Percentiles rank a stretch among this genome's conserved stretches.
Evolutionary conservation across 768 basidiomycete species (phyloP).

Genomic region (Russula griseocarnosa): DNA sequence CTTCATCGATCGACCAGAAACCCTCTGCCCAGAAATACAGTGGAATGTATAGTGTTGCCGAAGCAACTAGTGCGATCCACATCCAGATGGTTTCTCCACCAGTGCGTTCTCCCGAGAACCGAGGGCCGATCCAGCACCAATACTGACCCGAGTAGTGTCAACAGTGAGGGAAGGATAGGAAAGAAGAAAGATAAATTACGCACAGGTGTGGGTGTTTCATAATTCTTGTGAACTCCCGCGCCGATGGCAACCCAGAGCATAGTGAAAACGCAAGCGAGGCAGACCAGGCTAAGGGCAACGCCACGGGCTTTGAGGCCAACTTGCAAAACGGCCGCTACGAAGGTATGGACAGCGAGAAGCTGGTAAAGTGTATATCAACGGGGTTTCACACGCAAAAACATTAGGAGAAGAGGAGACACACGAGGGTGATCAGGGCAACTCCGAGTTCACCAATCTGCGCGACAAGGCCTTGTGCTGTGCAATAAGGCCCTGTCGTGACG

Average conservation of each 20-base stretch:
- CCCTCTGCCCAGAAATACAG: conserved; percentile 33
- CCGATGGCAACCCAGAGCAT: conserved; percentile 40
- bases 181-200: conserved; percentile 25
- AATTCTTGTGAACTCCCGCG: conserved; percentile 29
- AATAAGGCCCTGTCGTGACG: conserved; percentile 37
- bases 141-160: conserved; percentile 28
- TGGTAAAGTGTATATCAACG: conserved; percentile 31
- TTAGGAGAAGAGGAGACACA: conserved; percentile 28
- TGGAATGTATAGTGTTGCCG: conserved; percentile 30
- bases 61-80: conserved; percentile 31
- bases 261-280: conserved; percentile 16
- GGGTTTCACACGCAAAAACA: neutral
- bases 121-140: conserved; percentile 45
- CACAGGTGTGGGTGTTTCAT: conserved; percentile 23
- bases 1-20: conserved; percentile 19
- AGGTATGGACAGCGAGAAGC: conserved; percentile 41
- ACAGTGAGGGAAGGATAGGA: neutral
- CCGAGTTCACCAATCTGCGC: conserved; percentile 44
- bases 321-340: conserved; percentile 39
- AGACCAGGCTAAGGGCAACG: conserved; percentile 28
- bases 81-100: conserved; percentile 46
- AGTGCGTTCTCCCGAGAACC: conserved; percentile 35
- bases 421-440: conserved; percentile 42
- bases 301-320: conserved; percentile 33
- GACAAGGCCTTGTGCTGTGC: conserved; percentile 40